Percentiles rank a stretch among this genome's conserved stretches.
These are phyloP conservation scores for Pisolithus microcarpus DNA, from an alignment of 768 basidiomycete species.

Conservation along the genomic window DNA sequence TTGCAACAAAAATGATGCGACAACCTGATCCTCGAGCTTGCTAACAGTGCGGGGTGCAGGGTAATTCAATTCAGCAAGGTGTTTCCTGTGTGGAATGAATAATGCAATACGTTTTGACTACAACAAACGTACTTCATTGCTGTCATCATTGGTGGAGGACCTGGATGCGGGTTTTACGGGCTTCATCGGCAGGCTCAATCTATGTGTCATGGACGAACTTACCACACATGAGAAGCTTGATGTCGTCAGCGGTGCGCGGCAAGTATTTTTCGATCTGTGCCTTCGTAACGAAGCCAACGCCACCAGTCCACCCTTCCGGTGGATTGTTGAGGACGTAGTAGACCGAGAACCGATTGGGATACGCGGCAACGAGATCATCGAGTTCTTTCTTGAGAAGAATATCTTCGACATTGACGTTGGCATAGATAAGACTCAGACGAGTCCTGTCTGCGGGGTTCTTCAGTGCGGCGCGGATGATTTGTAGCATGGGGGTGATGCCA, in stretches of 20 bases:
- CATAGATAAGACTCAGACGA: slow-evolving; percentile 83
- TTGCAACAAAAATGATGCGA: background rate
- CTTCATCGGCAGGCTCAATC: background rate
- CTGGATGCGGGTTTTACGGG: slow-evolving; percentile 33
- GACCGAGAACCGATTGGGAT: slow-evolving; percentile 67
- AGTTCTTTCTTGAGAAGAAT: slow-evolving; percentile 88
- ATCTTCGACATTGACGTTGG: slow-evolving; percentile 89
- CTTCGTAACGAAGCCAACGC: slow-evolving; percentile 88
- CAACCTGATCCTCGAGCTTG: slow-evolving; percentile 86
- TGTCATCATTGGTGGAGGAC: slow-evolving; percentile 69
- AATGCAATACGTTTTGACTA: slow-evolving; percentile 2
- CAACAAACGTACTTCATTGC: slow-evolving; percentile 65
- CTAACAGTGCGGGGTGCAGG: slow-evolving; percentile 83
- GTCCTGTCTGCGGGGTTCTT: slow-evolving; percentile 85
- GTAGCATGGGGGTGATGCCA: slow-evolving; percentile 98
- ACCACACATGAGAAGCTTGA: slow-evolving; percentile 87
- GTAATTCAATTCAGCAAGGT: slow-evolving; percentile 82
- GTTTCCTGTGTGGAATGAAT: slow-evolving; percentile 49
- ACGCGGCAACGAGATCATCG: slow-evolving; percentile 61
- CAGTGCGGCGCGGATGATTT: slow-evolving; percentile 91
- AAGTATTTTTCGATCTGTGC: slow-evolving; percentile 82
- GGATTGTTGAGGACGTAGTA: slow-evolving; percentile 95
- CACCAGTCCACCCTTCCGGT: slow-evolving; percentile 78
- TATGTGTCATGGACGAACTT: slow-evolving; percentile 28
- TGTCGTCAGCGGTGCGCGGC: slow-evolving; percentile 56